Evolutionary conservation across 2,329 filamentous ascomycete genomes (phyloP), one percentile per base, ranked within the genome.

Genomic region (Penicillium sp.): DNA sequence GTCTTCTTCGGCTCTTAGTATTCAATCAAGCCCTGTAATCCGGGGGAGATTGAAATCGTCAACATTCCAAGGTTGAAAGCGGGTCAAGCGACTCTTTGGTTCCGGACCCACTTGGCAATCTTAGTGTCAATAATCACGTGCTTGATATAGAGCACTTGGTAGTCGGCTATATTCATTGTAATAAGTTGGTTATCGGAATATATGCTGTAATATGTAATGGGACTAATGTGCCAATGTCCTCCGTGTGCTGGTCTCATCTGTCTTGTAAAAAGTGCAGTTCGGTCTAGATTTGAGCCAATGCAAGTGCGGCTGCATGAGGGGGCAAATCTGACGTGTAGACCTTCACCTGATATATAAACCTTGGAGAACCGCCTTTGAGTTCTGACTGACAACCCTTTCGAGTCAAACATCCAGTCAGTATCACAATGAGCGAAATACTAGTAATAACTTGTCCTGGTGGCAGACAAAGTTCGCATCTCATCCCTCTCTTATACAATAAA

Each of bases 11-110:
- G 19, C n/a, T 23, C 33, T 36, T 19, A 13, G 2, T 49, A 23
- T 38, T 5, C 35, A 29, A 50, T 13, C 17, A 19, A 41, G 27
- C 36, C n/a, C 19, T 33, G 19, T 12, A 36, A 27, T 27, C 50
- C 17, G 39, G 41, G 38, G 41, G 33, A 36, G 7, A 52, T 52
- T 45, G 47, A 44, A 33, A 51, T 51, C 12, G 38, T 45, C 27
- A 9, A 49, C 23, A 51, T 55, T n/a, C 42, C 42, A n/a, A 44
- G 42, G 42, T 44, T 31, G 21, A 43, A 55, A 55, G 53, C 21
- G 52, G 52, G 43, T 48, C 51, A 23, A 36, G 21, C 19, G 23
- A 47, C 33, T 38, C 13, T 39, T 38, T n/a, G 35, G 23, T 33
- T 31, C 35, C 4, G 25, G 39, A 23, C 47, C 53, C 53, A 55